phyloP scores from a whole-genome alignment of 768 basidiomycete species.

The Leucocoprinus leucothites region DNA sequence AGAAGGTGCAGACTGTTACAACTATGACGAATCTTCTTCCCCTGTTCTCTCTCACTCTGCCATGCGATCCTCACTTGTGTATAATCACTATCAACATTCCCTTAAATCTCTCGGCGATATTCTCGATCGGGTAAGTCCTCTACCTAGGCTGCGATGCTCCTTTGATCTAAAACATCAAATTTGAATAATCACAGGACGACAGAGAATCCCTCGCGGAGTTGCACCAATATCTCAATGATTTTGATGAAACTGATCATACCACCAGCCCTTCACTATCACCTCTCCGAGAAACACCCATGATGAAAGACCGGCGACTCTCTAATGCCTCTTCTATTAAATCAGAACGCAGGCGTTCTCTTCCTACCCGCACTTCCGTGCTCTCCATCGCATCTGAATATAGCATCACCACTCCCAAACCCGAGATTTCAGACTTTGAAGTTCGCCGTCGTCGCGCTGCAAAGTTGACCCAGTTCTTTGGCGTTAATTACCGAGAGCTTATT shows the following conservation, averaged over 20 bases:
- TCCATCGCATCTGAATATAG: slow-evolving; percentile 56
- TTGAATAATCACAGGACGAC: slow-evolving; percentile 57
- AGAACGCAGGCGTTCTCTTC: slow-evolving; percentile 70
- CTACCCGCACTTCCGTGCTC: slow-evolving; percentile 56
- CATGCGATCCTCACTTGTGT: slow-evolving; percentile 45
- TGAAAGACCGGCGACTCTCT: slow-evolving; percentile 27
- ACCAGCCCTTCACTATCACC: not conserved
- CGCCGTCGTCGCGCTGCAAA: slow-evolving; percentile 78
- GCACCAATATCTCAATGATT: slow-evolving; percentile 59
- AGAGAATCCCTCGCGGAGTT: slow-evolving; percentile 69
- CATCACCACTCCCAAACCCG: slow-evolving; percentile 36
- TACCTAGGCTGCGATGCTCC: not conserved
- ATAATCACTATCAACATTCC: slow-evolving; percentile 78
- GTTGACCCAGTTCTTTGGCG: slow-evolving; percentile 84
- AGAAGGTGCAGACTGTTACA: slow-evolving; percentile 17
- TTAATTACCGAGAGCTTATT: slow-evolving; percentile 77
- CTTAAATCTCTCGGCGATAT: slow-evolving; percentile 80
- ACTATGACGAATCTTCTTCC: slow-evolving; percentile 6
- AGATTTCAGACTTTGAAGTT: slow-evolving; percentile 59
- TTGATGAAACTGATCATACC: slow-evolving; percentile 14
- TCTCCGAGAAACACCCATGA: slow-evolving; percentile 7
- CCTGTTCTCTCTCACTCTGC: slow-evolving; percentile 15
- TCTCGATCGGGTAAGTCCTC: slow-evolving; percentile 62
- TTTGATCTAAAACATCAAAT: slow-evolving; percentile 6
- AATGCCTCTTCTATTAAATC: slow-evolving; percentile 42